Percentiles rank a stretch among this genome's conserved stretches.
Conservation (phyloP, 1,139 yeast species). For the Geotrichum cucujoidarum region DNA sequence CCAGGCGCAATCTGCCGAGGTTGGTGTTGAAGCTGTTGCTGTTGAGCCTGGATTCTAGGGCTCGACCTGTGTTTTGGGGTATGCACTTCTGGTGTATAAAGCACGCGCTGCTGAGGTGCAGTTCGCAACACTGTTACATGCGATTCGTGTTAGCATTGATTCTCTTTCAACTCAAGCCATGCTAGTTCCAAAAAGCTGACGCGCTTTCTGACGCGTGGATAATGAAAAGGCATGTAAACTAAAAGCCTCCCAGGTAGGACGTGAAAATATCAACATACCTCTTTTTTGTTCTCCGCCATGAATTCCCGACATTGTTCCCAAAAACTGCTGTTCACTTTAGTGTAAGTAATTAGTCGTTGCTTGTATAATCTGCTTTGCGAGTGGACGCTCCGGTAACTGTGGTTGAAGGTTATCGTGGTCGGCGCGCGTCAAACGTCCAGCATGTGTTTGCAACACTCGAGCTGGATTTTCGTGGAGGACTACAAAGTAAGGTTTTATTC, state of each 20-base stretch:
- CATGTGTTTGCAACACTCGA: neutral
- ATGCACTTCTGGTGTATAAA: constrained; percentile 21
- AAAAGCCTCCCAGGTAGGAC: neutral
- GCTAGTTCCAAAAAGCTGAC: too few relatives aligned
- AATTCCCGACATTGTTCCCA: constrained; percentile 4
- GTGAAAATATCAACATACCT: neutral
- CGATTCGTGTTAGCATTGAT: too few relatives aligned
- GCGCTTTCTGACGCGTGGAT: neutral
- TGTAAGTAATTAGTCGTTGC: too few relatives aligned
- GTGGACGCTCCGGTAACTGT: too few relatives aligned
- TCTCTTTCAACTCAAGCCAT: too few relatives aligned
- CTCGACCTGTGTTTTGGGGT: constrained; percentile 18
- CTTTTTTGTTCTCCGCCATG: constrained; percentile 1
- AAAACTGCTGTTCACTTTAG: too few relatives aligned
- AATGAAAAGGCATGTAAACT: neutral
- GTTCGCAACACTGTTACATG: constrained; percentile 22
- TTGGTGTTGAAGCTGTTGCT: neutral
- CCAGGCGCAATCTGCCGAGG: neutral
- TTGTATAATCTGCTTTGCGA: too few relatives aligned
- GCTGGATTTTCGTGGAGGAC: neutral
- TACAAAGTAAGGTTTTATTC: neutral
- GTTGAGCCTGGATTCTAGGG: constrained; percentile 8
- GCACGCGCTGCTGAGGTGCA: constrained; percentile 19
- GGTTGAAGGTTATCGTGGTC: neutral
- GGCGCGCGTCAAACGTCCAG: constrained; percentile 1